Percentiles rank a stretch among this genome's conserved stretches.
phyloP scores from a whole-genome alignment of 192 early-diverging fungal genomes.

The Dissophora globulifera region DNA sequence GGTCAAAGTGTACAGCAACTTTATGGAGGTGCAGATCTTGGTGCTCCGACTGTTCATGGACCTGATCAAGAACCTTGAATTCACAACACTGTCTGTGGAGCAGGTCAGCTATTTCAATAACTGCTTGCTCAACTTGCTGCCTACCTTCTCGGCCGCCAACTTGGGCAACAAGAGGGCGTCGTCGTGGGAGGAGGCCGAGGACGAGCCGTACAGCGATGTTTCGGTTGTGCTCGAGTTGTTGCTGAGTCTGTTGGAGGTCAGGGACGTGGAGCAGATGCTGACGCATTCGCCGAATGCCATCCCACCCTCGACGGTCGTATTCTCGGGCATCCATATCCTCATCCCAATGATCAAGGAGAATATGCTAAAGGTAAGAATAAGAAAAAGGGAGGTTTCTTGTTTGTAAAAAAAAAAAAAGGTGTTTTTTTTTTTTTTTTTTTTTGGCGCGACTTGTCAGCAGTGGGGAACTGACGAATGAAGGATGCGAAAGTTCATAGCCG shows the following conservation, averaged over 20 bases:
- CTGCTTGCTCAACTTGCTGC: constrained; percentile 61
- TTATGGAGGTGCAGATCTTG: constrained; percentile 71
- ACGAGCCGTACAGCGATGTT: constrained; percentile 73
- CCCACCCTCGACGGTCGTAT: constrained; percentile 70
- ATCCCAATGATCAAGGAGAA: constrained; percentile 77
- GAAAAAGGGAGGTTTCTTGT: no score
- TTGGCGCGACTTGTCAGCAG: no score
- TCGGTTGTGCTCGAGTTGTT: constrained; percentile 66
- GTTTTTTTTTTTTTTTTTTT: no score
- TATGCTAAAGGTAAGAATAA: constrained; percentile 77
- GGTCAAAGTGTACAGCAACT: constrained; percentile 71
- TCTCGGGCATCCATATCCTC: constrained; percentile 75
- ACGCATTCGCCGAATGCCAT: constrained; percentile 35
- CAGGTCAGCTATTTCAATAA: constrained; percentile 62
- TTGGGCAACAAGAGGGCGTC: constrained; percentile 59
- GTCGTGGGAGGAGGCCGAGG: constrained; percentile 64
- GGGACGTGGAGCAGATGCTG: constrained; percentile 45
- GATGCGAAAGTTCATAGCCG: no score
- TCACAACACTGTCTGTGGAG: constrained; percentile 51
- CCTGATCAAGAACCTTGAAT: constrained; percentile 62
- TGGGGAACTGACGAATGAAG: no score
- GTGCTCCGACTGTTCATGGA: constrained; percentile 69
- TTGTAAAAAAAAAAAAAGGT: no score
- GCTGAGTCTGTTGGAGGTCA: constrained; percentile 34
- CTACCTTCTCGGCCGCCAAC: constrained; percentile 65